These are phyloP conservation scores for Rhodotorula sphaerocarpa DNA, from an alignment of 768 basidiomycete species.

Conservation along the genomic window DNA sequence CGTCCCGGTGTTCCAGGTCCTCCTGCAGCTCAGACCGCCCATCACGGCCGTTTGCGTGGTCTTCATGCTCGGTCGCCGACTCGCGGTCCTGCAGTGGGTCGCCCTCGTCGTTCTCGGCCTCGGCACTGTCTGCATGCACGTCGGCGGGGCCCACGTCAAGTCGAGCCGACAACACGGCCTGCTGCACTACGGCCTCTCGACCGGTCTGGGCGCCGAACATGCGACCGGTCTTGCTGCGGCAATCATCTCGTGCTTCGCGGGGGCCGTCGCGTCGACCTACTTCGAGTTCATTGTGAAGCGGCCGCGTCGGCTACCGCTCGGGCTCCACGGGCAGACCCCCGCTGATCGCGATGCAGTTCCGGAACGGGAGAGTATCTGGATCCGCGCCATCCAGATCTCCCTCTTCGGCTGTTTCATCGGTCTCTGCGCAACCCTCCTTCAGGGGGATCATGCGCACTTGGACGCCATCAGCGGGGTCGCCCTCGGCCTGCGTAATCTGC, in stretches of 20 bases:
- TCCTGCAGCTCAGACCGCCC: constrained; percentile 38
- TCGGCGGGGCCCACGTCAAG: constrained; percentile 27
- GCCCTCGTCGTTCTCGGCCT: constrained; percentile 31
- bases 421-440: constrained; percentile 22
- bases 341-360: too few relatives aligned
- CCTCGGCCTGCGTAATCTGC: constrained; percentile 26
- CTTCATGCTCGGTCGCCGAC: constrained; percentile 30
- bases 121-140: constrained; percentile 33
- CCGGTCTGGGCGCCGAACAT: constrained; percentile 17
- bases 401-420: constrained; percentile 30
- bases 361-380: constrained; percentile 31
- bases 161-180: constrained; percentile 17
- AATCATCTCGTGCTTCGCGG: constrained; percentile 33
- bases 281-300: constrained; percentile 34
- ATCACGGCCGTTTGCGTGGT: constrained; percentile 32
- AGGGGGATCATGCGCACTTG: constrained; percentile 30
- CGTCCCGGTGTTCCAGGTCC: constrained; percentile 39
- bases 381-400: constrained; percentile 34
- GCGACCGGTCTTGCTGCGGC: constrained; percentile 24
- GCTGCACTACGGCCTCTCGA: constrained; percentile 3
- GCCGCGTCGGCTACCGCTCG: too few relatives aligned
- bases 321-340: too few relatives aligned
- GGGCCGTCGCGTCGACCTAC: constrained; percentile 34
- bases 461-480: constrained; percentile 22
- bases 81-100: constrained; percentile 22